phyloP scores from a whole-genome alignment of 495 filamentous ascomycete species.

The Lophiotrema nucula region DNA sequence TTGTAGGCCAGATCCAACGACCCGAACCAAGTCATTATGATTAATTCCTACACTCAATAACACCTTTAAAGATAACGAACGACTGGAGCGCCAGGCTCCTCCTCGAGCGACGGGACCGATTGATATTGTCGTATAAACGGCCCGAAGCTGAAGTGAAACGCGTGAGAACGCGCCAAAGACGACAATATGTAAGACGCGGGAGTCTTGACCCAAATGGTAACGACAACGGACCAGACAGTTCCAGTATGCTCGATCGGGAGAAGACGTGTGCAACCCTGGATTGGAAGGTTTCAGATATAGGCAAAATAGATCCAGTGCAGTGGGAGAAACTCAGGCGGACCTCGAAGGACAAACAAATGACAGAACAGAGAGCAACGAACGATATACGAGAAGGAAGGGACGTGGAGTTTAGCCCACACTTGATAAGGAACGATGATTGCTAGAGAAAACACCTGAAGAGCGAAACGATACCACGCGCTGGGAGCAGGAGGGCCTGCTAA shows the following conservation, averaged over 20 bases:
- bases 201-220: neutral
- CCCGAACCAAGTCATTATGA: constrained; percentile 26
- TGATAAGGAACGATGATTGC: neutral
- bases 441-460: neutral
- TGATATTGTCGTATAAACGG: constrained; percentile 7
- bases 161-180: constrained; percentile 1
- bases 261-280: constrained; percentile 4
- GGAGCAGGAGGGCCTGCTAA: constrained; percentile 2
- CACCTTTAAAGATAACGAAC: neutral
- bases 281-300: constrained; percentile 7
- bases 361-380: neutral
- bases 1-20: constrained; percentile 24
- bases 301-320: constrained; percentile 6
- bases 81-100: constrained; percentile 21
- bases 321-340: neutral
- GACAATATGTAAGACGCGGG: neutral
- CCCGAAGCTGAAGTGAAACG: constrained; percentile 3
- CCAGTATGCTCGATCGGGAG: constrained; percentile 7
- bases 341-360: neutral
- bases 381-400: constrained; percentile 19
- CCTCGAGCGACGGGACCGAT: neutral
- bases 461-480: neutral
- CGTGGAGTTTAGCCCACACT: constrained; percentile 17
- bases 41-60: neutral
- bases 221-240: constrained; percentile 11